Evolutionary conservation across 78 protist species (phyloP).

Genomic region (Emiliania huxleyi): DNA sequence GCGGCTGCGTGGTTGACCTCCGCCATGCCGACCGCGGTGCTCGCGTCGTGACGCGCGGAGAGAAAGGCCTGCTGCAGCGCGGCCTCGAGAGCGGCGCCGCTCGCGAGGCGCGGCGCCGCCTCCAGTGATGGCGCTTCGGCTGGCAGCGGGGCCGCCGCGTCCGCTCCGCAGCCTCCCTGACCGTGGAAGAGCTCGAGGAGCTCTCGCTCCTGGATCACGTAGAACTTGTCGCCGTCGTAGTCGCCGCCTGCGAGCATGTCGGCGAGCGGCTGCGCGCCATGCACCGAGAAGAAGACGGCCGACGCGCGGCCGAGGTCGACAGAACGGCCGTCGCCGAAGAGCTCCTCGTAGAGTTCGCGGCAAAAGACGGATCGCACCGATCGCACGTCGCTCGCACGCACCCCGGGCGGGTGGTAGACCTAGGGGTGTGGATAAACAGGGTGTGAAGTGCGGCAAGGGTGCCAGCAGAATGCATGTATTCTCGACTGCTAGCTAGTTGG

Average conservation of each 20-base stretch:
- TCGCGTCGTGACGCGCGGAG: not conserved
- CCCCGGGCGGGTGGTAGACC: too few species aligned
- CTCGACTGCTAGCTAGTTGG: too few species aligned
- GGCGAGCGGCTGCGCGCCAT: not conserved
- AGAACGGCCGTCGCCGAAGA: too few species aligned
- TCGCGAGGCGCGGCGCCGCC: not conserved
- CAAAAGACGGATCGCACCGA: too few species aligned
- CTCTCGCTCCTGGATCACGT: not conserved
- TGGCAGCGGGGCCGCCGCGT: not conserved
- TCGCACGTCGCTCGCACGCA: too few species aligned
- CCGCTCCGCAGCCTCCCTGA: too few species aligned
- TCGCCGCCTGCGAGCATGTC: not conserved
- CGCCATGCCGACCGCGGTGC: not conserved
- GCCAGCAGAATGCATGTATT: too few species aligned
- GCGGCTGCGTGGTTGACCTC: not conserved
- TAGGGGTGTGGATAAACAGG: too few species aligned
- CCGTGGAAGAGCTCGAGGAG: not conserved
- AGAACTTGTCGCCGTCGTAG: not conserved
- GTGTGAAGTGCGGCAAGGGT: too few species aligned
- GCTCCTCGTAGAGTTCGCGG: too few species aligned
- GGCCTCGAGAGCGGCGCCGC: not conserved
- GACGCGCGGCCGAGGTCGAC: too few species aligned
- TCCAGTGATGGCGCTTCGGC: not conserved
- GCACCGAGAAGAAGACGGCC: not conserved
- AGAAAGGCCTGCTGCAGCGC: not conserved